Evolutionary conservation across 2,329 filamentous ascomycete species (phyloP), one percentile per base, ranked within the genome.

Genomic region (Fusarium sp.): DNA sequence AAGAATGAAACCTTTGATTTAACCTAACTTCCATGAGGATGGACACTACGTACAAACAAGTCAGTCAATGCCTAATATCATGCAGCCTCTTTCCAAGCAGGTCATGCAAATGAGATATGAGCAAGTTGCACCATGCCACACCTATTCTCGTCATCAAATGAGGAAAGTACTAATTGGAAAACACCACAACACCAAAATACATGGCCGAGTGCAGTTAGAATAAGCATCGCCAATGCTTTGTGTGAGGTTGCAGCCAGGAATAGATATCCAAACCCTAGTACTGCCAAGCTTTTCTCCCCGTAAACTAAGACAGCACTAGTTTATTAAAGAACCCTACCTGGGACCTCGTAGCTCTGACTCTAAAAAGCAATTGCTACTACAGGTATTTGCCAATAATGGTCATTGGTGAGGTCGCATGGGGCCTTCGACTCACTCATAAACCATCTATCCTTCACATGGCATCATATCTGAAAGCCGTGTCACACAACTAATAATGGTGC

Each of bases 211-310:
- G 12, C 18, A n/a, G 55, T 58, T 44, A 19, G 41, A 25, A 41
- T 59, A 16, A 25, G 12, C 33, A 54, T 39, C 18, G 12, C 27
- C n/a, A 29, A 35, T 35, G 51, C 45, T 52, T 63, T 19, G 23
- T 16, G 48, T 33, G 48, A 60, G 38, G 71, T 65, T 58, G n/a
- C 45, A 68, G 60, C 70, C 57, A 58, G 60, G 58, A 57, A 61
- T 31, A 21, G 31, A 49, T 29, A 45, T 57, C 54, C 51, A 59
- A 65, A 23, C 59, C 70, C 71, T 72, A 73, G 71, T 57, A 73
- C 54, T 42, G 71, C 71, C 71, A 73, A 73, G 71, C 71, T 72
- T 73, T 71, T 69, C 67, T 59, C 71, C 70, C 71, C 63, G 27
- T 59, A 41, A 48, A 62, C 67, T 72, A 73, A 55, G 31, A 39